Evolutionary conservation across 352 stramenopile species (phyloP), one percentile per base, ranked within the genome.

Genomic region (Globisporangium barbulae): DNA sequence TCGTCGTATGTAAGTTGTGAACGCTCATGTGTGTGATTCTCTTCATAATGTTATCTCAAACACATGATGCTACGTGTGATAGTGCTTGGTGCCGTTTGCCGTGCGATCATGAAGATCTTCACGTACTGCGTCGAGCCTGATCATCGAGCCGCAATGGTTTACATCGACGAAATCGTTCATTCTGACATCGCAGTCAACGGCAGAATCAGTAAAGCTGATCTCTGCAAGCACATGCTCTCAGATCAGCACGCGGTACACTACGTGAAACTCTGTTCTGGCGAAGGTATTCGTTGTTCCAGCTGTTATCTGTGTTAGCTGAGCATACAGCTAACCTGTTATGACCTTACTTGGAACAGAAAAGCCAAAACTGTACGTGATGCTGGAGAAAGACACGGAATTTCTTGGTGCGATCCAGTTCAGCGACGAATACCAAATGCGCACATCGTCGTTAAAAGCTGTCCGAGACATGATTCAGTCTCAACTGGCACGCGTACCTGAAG

Each of bases 341-440:
- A 19, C 39, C 9, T 42, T 65, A 5, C 44, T 7, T 60, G 21
- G 21, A 44, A 45, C 37, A 86, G 80, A 70, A 31, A 90, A 88
- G 62, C 73, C 74, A 22, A 90, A 88, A 47, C 54, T 90, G 9
- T 90, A 87, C 53, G 59, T 90, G 15, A 75, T 87, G 61, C 58
- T 87, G 31, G 80, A 88, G 59, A 90, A 90, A 57, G 78, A 88
- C 19, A 56, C 68, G 0, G 71, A 77, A n/a, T 85, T 90, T 54
- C 48, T 90, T 5, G 80, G 80, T 41, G 71, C 78, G 15, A 50
- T 90, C 28, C 72, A 90, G 65, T 90, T 90, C 47, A 75, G 76
- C 47, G 75, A 73, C 10, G 69, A 78, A 33, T 55, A 76, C n/a
- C 64, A 83, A 28, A 87, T 90, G 80, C 79, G 75, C 30, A 68